Base-by-base conservation (phyloP, 2,329 filamentous ascomycete species). In the Penicillium sclerotiorum region DNA sequence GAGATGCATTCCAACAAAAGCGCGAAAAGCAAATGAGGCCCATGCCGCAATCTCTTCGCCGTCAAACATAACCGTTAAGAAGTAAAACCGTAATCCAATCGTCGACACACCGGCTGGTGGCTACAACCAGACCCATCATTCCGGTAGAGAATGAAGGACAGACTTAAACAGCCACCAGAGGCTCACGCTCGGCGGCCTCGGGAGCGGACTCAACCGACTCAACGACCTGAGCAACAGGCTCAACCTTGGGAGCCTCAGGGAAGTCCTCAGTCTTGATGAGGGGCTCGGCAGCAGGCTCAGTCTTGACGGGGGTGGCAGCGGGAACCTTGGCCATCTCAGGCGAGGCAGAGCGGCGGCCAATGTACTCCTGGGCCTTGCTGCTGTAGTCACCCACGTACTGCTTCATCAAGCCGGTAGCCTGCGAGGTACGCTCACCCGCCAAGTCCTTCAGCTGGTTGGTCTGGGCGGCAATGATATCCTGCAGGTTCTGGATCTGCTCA, bases 311-410 rank as follows among this genome's bases (percentile, higher is more conserved):
- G 9, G 61, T 57, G 7, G 59, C 53, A 27, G 44, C 45, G n/a
- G 58, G 38, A 12, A 47, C 54, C 59, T 68, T 71, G 54, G 60
- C 45, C 52, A 62, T 51, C 53, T 70, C 65, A 8, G 67, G 69
- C 11, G 69, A 68, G 20, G 58, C 55, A 37, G 67, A 69, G 25
- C 65, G 69, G 43, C 68, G 69, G 23, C 72, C 74, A 41, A 82
- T 77, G 60, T 77, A 74, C 55, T 81, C 81, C 62, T 83, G 78
- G 33, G 83, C 84, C 72, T 84, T 83, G 63, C 73, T 70, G 52
- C 78, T 80, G 70, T 84, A 85, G 57, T 85, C 80, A 56, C 77
- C 79, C 44, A 84, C 79, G 53, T 84, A 82, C 57, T 75, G 77
- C 68, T 81, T 80, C 62, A 84, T 75, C 43, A 79, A 73, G 60